Percentiles rank a stretch among this genome's conserved stretches.
phyloP scores from a whole-genome alignment of 345 rosid species.

The Psidium friedrichsthalianum region DNA sequence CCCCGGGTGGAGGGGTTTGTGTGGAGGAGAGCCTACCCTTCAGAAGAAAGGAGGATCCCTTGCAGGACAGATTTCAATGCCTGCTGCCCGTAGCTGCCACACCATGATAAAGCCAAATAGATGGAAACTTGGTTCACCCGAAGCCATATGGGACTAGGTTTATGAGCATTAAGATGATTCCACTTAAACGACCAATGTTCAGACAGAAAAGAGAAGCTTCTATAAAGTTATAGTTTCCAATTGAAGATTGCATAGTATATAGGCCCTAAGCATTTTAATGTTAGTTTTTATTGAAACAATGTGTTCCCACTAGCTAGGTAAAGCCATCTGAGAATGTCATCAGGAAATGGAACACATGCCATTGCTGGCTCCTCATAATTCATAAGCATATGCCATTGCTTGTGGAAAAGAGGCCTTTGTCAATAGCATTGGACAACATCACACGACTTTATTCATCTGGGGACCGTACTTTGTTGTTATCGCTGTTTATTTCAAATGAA shows the following conservation, averaged over 20 bases:
- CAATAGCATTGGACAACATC: neutral
- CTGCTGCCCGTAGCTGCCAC: constrained; percentile 90
- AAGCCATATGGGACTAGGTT: neutral
- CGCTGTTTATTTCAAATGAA: neutral
- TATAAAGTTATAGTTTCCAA: neutral
- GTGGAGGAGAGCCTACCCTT: constrained; percentile 44
- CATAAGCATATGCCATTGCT: neutral
- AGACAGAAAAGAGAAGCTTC: neutral
- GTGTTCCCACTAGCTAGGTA: neutral
- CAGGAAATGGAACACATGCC: neutral
- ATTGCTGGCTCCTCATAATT: neutral
- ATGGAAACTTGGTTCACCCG: constrained; percentile 98
- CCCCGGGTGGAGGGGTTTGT: neutral
- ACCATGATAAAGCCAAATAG: constrained; percentile 92
- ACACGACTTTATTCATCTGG: neutral
- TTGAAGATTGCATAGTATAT: neutral
- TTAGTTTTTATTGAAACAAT: neutral
- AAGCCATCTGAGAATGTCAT: neutral
- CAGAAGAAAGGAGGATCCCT: constrained; percentile 95
- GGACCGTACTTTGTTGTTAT: neutral
- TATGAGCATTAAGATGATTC: neutral
- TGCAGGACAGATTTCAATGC: constrained; percentile 97
- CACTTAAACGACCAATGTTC: neutral
- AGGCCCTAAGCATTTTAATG: neutral
- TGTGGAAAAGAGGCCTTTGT: neutral